These are phyloP conservation scores for Microstegium vimineum DNA, from an alignment of 176 grass and related monocot genomes.

Conservation along the genomic window DNA sequence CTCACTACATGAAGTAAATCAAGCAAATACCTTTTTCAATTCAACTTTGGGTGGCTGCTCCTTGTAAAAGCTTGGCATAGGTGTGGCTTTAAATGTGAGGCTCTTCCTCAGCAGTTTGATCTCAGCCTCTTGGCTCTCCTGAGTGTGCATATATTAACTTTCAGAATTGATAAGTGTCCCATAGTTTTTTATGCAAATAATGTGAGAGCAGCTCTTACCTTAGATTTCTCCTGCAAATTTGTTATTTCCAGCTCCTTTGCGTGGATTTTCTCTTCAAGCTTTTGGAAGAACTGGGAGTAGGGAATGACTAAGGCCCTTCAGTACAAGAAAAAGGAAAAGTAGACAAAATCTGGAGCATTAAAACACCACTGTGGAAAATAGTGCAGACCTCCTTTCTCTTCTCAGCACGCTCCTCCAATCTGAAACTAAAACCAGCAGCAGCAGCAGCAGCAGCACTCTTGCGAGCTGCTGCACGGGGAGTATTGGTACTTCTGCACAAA, in stretches of 20 bases:
- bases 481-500: constrained; percentile 53
- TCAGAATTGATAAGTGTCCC: constrained; percentile 16
- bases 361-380: background rate
- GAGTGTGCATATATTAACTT: constrained; percentile 32
- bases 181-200: constrained; percentile 24
- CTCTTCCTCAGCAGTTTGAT: constrained; percentile 94
- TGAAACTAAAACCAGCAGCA: constrained; percentile 66
- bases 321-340: background rate
- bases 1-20: background rate
- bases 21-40: constrained; percentile 73
- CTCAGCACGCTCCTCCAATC: constrained; percentile 85
- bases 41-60: constrained; percentile 86
- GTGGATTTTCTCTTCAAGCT: constrained; percentile 89
- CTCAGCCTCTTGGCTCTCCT: constrained; percentile 98
- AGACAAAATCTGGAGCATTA: background rate
- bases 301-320: background rate
- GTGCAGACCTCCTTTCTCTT: constrained; percentile 87
- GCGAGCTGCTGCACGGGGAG: constrained; percentile 31
- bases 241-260: constrained; percentile 85
- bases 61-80: constrained; percentile 98
- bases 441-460: constrained; percentile 40
- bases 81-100: constrained; percentile 86
- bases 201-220: constrained; percentile 40
- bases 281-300: constrained; percentile 75
- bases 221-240: constrained; percentile 87